Base-by-base conservation (phyloP, 805 yeast genomes). In the Barnettozyma botsteinii region DNA sequence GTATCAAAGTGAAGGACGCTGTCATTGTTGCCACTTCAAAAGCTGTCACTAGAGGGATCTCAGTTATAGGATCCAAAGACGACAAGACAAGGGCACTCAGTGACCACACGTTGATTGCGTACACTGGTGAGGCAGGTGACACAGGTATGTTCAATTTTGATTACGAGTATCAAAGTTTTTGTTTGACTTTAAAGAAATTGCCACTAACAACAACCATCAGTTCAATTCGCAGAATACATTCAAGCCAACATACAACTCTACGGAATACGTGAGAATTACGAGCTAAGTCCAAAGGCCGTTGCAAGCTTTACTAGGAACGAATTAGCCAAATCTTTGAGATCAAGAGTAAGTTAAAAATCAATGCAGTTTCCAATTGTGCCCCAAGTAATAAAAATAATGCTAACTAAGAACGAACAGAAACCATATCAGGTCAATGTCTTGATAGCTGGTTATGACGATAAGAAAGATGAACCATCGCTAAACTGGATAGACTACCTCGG, bases 111-210 rank as follows among this genome's bases (percentile, higher is more conserved):
- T 67, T 89, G 51, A 72, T 93, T 68, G 96, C 97, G 31, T 89
- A 67, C 66, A 82, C 95, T 2, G 98, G 98, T 42, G 98, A 93
- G 61, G 75, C 96, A 4, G 98, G 98, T 46, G 98, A 93, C 60
- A 85, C 97, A 7, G 66, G 66, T 60, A 45, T 14, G 62, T 56
- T 18, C 23, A 7, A 7, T 21, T 21, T 21, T 21, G n/a, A n/a
- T n/a, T n/a, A n/a, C n/a, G 23, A 17, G 13, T 11, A 17, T 28
- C 17, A 5, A 10, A 5, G 6, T 17, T 4, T 5, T 17, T 11
- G n/a, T n/a, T n/a, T n/a, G n/a, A n/a, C n/a, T 5, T 17, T 17
- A 7, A 10, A 12, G 27, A 13, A 26, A 32, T 41, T 23, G 45
- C 47, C 39, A 45, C 46, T 43, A 49, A 45, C 50, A 24, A n/a